Evolutionary conservation across 2,329 filamentous ascomycete genomes (phyloP), one percentile per base, ranked within the genome.

Genomic region (Fusarium tuaranense): DNA sequence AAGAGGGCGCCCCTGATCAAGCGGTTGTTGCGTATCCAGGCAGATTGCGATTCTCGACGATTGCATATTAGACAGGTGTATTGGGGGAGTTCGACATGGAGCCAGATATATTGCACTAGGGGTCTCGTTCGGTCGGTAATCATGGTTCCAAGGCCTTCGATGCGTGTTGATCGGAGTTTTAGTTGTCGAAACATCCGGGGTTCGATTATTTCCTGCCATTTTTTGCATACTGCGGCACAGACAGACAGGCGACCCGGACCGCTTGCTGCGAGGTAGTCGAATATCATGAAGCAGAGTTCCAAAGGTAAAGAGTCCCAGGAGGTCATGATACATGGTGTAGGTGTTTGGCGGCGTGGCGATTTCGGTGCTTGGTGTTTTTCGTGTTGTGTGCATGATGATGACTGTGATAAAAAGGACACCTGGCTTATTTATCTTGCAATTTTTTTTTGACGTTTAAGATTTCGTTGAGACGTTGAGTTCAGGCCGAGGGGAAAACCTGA

Each of bases 121-220:
- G 14, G 36, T 18, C 27, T 36, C 13, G 27, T 46, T 10, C 46
- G 34, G 7, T 27, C 5, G 27, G 41, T 27, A 7, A 63, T 12
- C 51, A 55, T 55, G 5, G 12, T n/a, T 36, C 27, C 27, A n/a
- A 67, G 22, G 7, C n/a, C 58, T 13, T 57, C 27, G 16, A 63
- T 16, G 3, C 46, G 63, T 4, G 44, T 34, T 44, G 16, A n/a
- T 12, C n/a, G 10, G 20, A 63, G 36, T 27, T 63, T 67, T 5
- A 67, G 65, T 30, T 13, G 58, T 7, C 27, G 38, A 14, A 67
- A 67, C 12, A 12, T 67, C 12, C 32, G 55, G 16, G 27, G 63
- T 20, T 67, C 58, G 6, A 63, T 46, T 16, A 63, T 22, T 20
- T 38, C 32, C 58, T 57, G 58, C 65, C 65, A 63, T 30, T 58